Conservation (phyloP, 2,329 filamentous ascomycete genomes). For the Alternaria dauci region DNA sequence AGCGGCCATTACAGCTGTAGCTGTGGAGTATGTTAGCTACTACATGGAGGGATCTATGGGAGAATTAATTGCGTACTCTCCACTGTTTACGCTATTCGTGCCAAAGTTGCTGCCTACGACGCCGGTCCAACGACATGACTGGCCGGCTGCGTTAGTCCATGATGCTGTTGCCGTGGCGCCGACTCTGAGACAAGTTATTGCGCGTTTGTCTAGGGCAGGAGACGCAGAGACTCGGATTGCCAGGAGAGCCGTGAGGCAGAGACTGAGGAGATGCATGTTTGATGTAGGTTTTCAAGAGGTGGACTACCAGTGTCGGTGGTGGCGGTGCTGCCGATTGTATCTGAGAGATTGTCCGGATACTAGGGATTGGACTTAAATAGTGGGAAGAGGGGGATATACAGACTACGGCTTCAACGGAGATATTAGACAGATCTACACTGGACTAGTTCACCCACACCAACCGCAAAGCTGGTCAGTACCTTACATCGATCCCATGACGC, state of each 20-base stretch:
- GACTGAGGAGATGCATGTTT: neutral
- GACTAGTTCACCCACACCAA: neutral
- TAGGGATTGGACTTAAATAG: neutral
- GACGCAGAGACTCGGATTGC: neutral
- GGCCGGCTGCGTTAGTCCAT: conserved; percentile 57
- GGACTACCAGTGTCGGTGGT: neutral
- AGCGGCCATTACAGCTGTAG: conserved; percentile 61
- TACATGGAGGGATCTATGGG: neutral
- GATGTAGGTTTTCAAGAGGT: neutral
- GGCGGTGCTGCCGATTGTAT: neutral
- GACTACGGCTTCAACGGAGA: neutral
- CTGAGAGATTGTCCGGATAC: neutral
- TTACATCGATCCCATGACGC: neutral
- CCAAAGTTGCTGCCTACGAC: conserved; percentile 61
- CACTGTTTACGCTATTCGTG: conserved; percentile 54
- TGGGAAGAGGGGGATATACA: neutral
- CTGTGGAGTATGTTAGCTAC: conserved; percentile 38
- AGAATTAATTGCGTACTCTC: conserved; percentile 52
- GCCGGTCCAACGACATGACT: conserved; percentile 56
- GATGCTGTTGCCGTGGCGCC: conserved; percentile 56
- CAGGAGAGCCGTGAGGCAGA: neutral
- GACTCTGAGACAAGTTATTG: conserved; percentile 53
- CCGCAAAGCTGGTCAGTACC: neutral
- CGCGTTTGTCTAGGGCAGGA: conserved; percentile 18
- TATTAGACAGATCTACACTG: neutral